Percentiles rank a stretch among this genome's conserved stretches.
Conservation (phyloP, 1,139 yeast species). For the Zygoascus meyerae region DNA sequence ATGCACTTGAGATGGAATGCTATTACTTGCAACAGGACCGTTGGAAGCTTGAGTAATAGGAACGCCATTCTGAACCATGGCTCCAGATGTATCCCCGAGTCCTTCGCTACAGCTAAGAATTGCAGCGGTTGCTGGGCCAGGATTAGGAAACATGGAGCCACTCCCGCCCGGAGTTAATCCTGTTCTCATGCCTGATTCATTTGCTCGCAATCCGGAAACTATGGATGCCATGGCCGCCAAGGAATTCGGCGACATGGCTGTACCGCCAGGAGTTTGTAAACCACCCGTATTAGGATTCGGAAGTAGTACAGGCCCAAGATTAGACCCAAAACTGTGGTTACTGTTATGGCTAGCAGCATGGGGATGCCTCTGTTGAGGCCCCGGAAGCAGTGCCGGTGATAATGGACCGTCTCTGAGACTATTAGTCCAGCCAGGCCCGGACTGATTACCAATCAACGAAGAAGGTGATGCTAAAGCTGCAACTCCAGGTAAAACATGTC, state of each 20-base stretch:
- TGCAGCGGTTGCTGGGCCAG: conserved; percentile 36
- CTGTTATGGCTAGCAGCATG: background rate
- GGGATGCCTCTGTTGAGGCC: conserved; percentile 22
- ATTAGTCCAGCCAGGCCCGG: conserved; percentile 22
- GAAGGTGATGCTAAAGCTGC: conserved; percentile 34
- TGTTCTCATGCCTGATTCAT: conserved; percentile 30
- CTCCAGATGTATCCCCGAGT: no score
- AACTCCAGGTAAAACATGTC: conserved; percentile 34
- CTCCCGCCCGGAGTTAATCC: conserved; percentile 36
- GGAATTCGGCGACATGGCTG: conserved; percentile 10
- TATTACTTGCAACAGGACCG: background rate
- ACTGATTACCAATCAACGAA: conserved; percentile 24
- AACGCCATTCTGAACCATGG: background rate
- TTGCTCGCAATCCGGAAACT: conserved; percentile 14
- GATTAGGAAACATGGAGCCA: conserved; percentile 34
- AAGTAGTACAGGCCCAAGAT: conserved; percentile 4
- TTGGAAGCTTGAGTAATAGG: background rate
- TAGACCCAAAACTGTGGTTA: background rate
- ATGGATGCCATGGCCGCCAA: conserved; percentile 17
- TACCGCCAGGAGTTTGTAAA: conserved; percentile 4
- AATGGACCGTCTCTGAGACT: conserved; percentile 31
- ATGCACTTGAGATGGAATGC: no score
- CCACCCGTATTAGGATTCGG: conserved; percentile 4
- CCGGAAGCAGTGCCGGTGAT: conserved; percentile 33
- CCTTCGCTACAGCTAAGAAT: conserved; percentile 26